phyloP scores from a whole-genome alignment of 108 stramenopile species.

The Fragilaria crotonensis region DNA sequence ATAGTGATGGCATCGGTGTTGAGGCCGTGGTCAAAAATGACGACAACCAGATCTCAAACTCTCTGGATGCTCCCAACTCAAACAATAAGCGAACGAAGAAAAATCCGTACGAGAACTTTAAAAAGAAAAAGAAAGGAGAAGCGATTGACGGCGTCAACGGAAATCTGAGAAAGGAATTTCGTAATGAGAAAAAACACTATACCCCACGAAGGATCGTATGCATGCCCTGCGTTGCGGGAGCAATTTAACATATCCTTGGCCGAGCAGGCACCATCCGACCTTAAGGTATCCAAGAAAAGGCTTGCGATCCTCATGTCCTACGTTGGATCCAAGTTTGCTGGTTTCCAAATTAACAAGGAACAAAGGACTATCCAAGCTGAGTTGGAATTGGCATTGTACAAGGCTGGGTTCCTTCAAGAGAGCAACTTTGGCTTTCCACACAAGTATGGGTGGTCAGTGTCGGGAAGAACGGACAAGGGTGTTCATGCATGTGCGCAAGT shows the following conservation, averaged over 20 bases:
- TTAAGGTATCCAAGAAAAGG: constrained; percentile 20
- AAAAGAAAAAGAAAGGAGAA: constrained; percentile 1
- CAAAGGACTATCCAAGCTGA: constrained; percentile 85
- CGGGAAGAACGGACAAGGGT: constrained; percentile 96
- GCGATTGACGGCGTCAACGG: constrained; percentile 9
- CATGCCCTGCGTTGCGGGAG: constrained; percentile 41
- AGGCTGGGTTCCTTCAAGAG: constrained; percentile 51
- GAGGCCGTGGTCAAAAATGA: too few species aligned
- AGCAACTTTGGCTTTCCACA: constrained; percentile 84
- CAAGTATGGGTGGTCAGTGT: constrained; percentile 90
- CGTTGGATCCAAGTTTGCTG: constrained; percentile 68
- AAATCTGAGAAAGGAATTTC: constrained; percentile 1
- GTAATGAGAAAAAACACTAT: constrained; percentile 2
- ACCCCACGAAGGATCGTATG: constrained; percentile 70
- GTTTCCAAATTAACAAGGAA: constrained; percentile 86
- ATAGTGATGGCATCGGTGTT: too few species aligned
- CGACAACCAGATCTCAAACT: too few species aligned
- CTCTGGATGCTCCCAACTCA: too few species aligned
- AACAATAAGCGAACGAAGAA: constrained; percentile 10
- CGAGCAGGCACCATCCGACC: constrained; percentile 3
- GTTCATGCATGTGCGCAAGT: constrained; percentile 92
- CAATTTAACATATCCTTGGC: constrained; percentile 29
- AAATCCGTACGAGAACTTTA: neutral
- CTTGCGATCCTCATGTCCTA: constrained; percentile 69
- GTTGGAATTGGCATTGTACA: constrained; percentile 80